Evolutionary conservation across 306 rosid species (phyloP), one percentile per base, ranked within the genome.

Genomic region (Prosopis cineraria): DNA sequence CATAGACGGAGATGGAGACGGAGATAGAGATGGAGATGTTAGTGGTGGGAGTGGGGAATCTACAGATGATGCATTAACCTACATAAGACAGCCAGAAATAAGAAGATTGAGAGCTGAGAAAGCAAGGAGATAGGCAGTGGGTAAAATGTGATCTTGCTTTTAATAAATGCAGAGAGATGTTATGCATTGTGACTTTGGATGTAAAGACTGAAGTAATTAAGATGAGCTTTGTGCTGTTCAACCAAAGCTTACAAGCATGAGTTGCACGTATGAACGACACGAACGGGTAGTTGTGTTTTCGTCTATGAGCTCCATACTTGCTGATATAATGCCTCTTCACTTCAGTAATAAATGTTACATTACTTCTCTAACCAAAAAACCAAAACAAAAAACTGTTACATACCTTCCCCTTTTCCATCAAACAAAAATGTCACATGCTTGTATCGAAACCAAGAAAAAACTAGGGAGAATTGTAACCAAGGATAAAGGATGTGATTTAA

Each of bases 91-190:
- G 69, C 44, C 52, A 48, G 80, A 76, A 13, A 40, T 3, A 36
- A 82, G 72, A 55, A 75, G 63, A 53, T 50, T 68, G 80, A 72
- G 67, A 67, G 78, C 73, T 48, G 73, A 82, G 68, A 84, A 82
- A n/a, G 78, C 82, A 68, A 68, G 52, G 8, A 40, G 29, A 34
- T 36, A 39, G 72, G 34, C 13, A 34, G 44, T 37, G 8, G 69
- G 27, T 62, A n/a, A 11, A 78, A 6, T 41, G 60, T 29, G 22
- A 30, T 79, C 41, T 59, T 43, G 39, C 29, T 10, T 69, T 16
- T 37, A 9, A 59, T 16, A 68, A 52, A 63, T 60, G 56, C 10
- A 62, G 47, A 77, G 44, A 66, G 44, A 45, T 76, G 72, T n/a
- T 45, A 68, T 52, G 75, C 37, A 10, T 56, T 29, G 17, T 66